Conservation (phyloP, 371 early-diverging fungal genomes). For the Chytridium lagenaria region DNA sequence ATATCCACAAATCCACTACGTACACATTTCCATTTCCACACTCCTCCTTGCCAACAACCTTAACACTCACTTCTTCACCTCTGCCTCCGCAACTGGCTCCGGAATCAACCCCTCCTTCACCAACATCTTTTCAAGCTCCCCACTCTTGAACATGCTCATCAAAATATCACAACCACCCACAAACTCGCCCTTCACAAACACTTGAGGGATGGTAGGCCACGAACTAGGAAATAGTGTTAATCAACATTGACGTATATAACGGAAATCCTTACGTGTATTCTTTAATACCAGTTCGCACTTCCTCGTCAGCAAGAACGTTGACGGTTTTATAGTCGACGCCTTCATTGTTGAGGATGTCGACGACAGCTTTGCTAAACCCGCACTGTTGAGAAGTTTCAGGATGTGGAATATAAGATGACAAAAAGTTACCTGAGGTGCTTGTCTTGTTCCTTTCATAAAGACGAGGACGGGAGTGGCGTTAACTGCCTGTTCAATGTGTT, state of each 20-base stretch:
- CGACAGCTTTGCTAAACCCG: constrained; percentile 91
- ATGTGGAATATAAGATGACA: background rate
- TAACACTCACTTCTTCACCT: no score
- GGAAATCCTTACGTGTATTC: constrained; percentile 83
- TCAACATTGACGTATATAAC: background rate
- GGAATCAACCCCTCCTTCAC: constrained; percentile 76
- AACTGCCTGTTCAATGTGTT: constrained; percentile 61
- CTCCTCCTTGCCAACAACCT: no score
- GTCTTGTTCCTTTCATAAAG: constrained; percentile 97
- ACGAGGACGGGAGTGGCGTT: constrained; percentile 75
- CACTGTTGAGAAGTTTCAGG: constrained; percentile 60
- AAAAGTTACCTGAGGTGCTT: constrained; percentile 73
- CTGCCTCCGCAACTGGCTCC: no score
- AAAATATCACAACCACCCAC: constrained; percentile 97
- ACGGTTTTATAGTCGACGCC: constrained; percentile 81
- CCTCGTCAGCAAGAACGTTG: constrained; percentile 89
- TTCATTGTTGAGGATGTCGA: constrained; percentile 77
- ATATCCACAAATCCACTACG: no score
- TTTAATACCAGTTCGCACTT: constrained; percentile 90
- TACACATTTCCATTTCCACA: no score
- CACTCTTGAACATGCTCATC: constrained; percentile 88
- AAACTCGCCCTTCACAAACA: constrained; percentile 96
- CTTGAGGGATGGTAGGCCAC: constrained; percentile 99
- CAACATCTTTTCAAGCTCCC: constrained; percentile 85
- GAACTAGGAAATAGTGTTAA: constrained; percentile 44